A percentile compares a stretch with the other conserved stretches of the same genome.
Conservation (phyloP, 345 rosid species). For the Populus pruinosa region DNA sequence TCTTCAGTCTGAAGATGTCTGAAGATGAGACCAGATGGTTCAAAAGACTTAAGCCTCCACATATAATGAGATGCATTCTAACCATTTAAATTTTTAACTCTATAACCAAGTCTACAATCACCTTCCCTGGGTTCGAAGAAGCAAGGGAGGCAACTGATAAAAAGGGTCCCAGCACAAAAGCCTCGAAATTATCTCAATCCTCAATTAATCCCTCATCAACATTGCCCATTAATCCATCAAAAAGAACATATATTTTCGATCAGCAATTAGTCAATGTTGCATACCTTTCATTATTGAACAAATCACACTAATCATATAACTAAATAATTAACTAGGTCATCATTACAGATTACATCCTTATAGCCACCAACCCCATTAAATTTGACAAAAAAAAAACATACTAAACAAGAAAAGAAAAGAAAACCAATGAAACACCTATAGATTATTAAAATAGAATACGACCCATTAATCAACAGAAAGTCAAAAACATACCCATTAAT, state of each 20-base stretch:
- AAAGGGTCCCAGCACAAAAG: background rate
- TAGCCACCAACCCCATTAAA: background rate
- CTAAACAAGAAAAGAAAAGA: background rate
- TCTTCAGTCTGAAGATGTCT: background rate
- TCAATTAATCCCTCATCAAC: background rate
- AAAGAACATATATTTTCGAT: background rate
- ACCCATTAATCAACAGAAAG: background rate
- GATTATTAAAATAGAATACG: background rate
- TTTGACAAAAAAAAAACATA: background rate
- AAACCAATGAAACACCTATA: background rate
- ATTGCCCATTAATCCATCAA: background rate
- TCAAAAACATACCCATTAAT: background rate
- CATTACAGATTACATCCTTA: background rate
- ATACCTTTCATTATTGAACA: background rate
- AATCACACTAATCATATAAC: background rate
- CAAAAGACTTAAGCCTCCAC: background rate
- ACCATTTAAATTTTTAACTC: background rate
- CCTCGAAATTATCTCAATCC: background rate
- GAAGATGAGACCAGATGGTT: background rate
- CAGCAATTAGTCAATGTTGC: background rate
- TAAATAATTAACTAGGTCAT: background rate
- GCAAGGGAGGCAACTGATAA: background rate
- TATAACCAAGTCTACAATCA: background rate
- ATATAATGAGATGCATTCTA: background rate
- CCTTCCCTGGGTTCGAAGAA: background rate